Base-by-base conservation (phyloP, 129 eudicot species). In the Heracleum sosnowskyi region DNA sequence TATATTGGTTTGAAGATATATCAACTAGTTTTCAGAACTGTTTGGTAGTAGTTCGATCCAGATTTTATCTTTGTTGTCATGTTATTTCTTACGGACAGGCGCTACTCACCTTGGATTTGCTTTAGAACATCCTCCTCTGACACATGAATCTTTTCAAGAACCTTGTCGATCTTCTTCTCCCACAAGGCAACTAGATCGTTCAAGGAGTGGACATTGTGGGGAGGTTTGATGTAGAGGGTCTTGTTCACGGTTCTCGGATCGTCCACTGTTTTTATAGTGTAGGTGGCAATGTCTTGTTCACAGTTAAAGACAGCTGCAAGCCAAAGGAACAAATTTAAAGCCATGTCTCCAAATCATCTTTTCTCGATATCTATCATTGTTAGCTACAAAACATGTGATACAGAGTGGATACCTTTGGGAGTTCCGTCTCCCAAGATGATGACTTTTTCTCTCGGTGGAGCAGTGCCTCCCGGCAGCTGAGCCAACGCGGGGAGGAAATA, bases 191-290 rank as follows among this genome's bases (percentile, higher is more conserved):
- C 91, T 47, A 91, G 85, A n/a, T 87, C 89, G 45, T 91, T 91
- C 62, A 89, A 88, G 9, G 97, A 89, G 60, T 76, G 57, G 16
- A 82, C 81, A 85, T 91, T 93, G 35, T 83, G 82, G 15, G 88
- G 79, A 26, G 95, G 97, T 84, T 31, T 86, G 39, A 92, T 84
- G 86, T 90, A 85, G 74, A 92, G 86, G 74, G 76, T 84, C 80
- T 90, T 92, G 93, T 92, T 92, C 83, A 90, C 76, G 73, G 98
- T 88, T 81, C 96, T 85, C 18, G 98, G 96, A 39, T 92, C 96
- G 78, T 93, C 97, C 79, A 89, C 95, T 4, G 90, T 87, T 84
- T 85, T 91, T 70, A 93, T 89, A 39, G 97, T 87, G 87, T 86
- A 91, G 28, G 90, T 87, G 72, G 87, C 98, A 47, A 93, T 89